These are phyloP conservation scores for Larix kaempferi DNA, from an alignment of 75 land plant genomes.

Conservation along the genomic window DNA sequence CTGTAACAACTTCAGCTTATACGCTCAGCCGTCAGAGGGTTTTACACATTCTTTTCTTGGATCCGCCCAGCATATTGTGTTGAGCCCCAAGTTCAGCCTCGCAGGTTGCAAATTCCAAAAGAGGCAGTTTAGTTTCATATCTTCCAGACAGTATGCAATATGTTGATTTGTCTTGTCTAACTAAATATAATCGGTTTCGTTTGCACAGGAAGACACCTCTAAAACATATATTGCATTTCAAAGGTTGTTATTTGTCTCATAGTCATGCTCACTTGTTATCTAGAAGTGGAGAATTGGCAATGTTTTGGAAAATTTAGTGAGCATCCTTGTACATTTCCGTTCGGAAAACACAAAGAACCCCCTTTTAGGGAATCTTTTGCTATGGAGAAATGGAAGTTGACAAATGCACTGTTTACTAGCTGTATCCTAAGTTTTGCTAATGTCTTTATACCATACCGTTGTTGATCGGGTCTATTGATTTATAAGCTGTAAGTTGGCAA, in stretches of 20 bases:
- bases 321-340: background rate
- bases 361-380: background rate
- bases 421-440: background rate
- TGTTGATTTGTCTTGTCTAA: background rate
- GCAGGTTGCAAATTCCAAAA: background rate
- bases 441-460: background rate
- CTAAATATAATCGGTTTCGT: background rate
- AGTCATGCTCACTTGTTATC: background rate
- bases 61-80: background rate
- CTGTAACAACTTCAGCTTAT: background rate
- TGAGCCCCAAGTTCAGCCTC: slow-evolving; percentile 1
- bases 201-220: background rate
- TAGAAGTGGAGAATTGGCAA: background rate
- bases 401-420: background rate
- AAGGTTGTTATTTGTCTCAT: background rate
- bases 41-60: background rate
- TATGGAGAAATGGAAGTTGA: background rate
- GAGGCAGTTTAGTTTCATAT: slow-evolving; percentile 1
- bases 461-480: background rate
- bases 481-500: background rate
- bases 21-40: background rate
- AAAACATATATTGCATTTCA: background rate
- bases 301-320: background rate
- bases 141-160: background rate
- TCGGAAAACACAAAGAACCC: background rate